Base-by-base conservation (phyloP, 2,329 filamentous ascomycete species). In the Sporothrix luriei region DNA sequence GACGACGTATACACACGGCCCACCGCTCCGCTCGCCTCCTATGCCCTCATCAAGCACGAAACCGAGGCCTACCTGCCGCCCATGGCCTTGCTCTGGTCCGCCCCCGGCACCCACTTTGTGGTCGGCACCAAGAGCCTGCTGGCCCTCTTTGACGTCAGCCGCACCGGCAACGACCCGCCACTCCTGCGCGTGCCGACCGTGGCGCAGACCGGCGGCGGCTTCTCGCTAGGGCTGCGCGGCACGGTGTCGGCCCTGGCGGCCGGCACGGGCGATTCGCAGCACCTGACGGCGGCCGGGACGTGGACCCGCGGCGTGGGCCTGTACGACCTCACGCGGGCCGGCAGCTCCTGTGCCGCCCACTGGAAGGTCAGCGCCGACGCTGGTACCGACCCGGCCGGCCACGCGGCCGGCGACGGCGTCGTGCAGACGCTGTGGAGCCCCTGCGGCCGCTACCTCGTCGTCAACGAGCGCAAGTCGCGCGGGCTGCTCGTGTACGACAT, bases 191-290 rank as follows among this genome's bases (percentile, higher is more conserved):
- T 90, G 71, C 83, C 85, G 68, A 90, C 88, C 2, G 1, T 84
- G 84, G 68, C 80, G 85, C 3, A 88, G 76, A 80, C 86, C 29
- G 80, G 84, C 69, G 89, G 88, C 76, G 86, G 87, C 43, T 83
- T 84, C 69, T 86, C 87, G 49, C 83, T 90, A 9, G 88, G 88
- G 57, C 89, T 90, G 84, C 86, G 87, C 69, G 88, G 88, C 5
- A 85, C 83, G 29, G 82, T 90, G 0, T 85, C 87, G 0, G 81
- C 87, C 0, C 78, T 90, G 0, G 70, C 70, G 1, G 64, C 51
- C 3, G 52, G 29, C 1, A 77, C 78, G 49, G 75, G 75, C 24
- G 75, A 76, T 33, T 76, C 75, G 2, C 76, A 77, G 40, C 75
- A 76, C 40, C 76, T 89, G 38, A 72, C 89, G 46, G 87, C 87